These are phyloP conservation scores for Candida easanensis DNA, from an alignment of 805 yeast genomes.

Conservation along the genomic window DNA sequence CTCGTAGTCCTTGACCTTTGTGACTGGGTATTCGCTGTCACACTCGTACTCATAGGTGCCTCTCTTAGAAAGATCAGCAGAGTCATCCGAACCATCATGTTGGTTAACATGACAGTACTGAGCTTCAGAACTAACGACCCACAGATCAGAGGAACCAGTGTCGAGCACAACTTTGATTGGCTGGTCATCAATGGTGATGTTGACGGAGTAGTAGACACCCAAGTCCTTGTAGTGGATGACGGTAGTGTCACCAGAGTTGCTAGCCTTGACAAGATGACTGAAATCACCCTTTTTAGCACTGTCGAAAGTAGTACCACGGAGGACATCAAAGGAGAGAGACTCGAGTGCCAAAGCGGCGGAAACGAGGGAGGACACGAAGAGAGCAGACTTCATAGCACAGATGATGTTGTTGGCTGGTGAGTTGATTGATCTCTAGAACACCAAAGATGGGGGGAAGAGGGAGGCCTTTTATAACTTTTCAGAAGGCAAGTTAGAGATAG, in stretches of 20 bases:
- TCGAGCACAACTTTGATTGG: conserved; percentile 31
- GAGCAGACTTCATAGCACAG: neutral
- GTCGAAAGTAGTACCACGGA: conserved; percentile 5
- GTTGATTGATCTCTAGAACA: too few species aligned
- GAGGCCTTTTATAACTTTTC: too few species aligned
- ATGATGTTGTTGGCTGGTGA: neutral
- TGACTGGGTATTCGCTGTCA: neutral
- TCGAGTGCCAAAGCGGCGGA: conserved; percentile 1
- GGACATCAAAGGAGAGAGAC: conserved; percentile 6
- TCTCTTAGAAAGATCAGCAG: neutral
- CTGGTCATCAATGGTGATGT: conserved; percentile 16
- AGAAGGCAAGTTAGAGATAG: too few species aligned
- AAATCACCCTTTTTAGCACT: conserved; percentile 1
- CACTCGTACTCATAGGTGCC: neutral
- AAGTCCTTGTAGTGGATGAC: conserved; percentile 5
- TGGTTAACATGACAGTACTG: conserved; percentile 25
- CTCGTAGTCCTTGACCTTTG: neutral
- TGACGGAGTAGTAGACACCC: conserved; percentile 14
- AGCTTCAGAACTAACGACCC: conserved; percentile 30
- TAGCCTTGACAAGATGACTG: neutral
- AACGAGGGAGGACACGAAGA: neutral
- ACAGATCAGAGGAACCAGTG: conserved; percentile 35
- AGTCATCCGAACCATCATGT: neutral
- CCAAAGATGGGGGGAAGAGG: too few species aligned
- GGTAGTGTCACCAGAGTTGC: conserved; percentile 1